Evolutionary conservation across 2,329 filamentous ascomycete species (phyloP).

Genomic region (Penicillium sp.): DNA sequence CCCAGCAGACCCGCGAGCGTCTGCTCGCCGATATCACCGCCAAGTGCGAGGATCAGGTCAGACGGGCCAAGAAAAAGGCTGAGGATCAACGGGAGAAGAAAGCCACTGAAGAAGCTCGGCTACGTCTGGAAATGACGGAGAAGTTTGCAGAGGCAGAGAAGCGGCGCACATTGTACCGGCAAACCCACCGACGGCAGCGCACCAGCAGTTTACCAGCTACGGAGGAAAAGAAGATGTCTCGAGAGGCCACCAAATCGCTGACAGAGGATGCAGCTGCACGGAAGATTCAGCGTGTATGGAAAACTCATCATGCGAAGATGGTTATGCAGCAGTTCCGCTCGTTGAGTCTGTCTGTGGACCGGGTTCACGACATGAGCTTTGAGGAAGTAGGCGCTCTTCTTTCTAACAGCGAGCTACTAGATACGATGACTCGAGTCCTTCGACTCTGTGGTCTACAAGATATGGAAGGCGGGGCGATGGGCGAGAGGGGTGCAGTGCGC

Average conservation of each 20-base stretch:
- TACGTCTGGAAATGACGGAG: conserved; percentile 63
- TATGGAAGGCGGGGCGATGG: conserved; percentile 47
- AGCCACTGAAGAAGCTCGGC: conserved; percentile 59
- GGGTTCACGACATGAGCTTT: conserved; percentile 54
- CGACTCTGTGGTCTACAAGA: conserved; percentile 57
- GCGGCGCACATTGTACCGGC: conserved; percentile 51
- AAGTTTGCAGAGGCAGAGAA: conserved; percentile 64
- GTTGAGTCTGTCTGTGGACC: conserved; percentile 54
- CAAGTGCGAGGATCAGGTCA: conserved; percentile 65
- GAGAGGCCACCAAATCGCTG: conserved; percentile 38
- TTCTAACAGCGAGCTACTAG: conserved; percentile 54
- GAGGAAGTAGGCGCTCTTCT: conserved; percentile 59
- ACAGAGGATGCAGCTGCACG: conserved; percentile 55
- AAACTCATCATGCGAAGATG: conserved; percentile 49
- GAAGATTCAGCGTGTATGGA: conserved; percentile 60
- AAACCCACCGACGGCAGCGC: conserved; percentile 50
- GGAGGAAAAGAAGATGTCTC: conserved; percentile 45
- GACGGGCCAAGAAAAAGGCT: conserved; percentile 64
- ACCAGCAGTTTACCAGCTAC: conserved; percentile 51
- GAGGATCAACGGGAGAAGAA: conserved; percentile 65
- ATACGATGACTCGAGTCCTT: conserved; percentile 55
- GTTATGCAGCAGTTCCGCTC: conserved; percentile 52
- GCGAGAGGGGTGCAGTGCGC: conserved; percentile 54
- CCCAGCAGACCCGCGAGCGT: conserved; percentile 62
- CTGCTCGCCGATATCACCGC: conserved; percentile 64